These are phyloP conservation scores for Bimuria novae-zelandiae DNA, from an alignment of 2,329 filamentous ascomycete genomes.

Conservation along the genomic window DNA sequence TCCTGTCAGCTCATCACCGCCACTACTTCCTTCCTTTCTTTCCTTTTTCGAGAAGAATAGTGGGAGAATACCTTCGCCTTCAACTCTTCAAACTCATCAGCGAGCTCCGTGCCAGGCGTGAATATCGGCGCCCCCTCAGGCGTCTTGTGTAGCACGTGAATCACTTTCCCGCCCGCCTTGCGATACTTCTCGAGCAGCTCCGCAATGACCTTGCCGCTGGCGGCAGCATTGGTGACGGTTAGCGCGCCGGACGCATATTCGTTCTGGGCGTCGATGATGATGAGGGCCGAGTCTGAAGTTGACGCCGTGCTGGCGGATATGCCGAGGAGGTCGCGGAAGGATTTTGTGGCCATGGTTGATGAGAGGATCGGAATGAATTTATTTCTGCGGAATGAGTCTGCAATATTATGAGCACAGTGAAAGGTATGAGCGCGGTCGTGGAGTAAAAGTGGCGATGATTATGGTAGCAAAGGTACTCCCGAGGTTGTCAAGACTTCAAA, in stretches of 20 bases:
- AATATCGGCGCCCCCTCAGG: slow-evolving; percentile 69
- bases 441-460: too few relatives aligned
- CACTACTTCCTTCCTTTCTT: neutral
- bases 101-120: slow-evolving; percentile 64
- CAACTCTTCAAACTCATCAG: slow-evolving; percentile 65
- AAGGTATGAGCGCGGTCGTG: too few relatives aligned
- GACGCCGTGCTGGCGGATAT: slow-evolving; percentile 60
- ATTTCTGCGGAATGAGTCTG: too few relatives aligned
- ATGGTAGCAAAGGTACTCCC: too few relatives aligned
- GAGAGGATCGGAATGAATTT: too few relatives aligned
- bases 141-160: slow-evolving; percentile 65
- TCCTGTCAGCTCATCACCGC: neutral
- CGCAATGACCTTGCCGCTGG: slow-evolving; percentile 62
- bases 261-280: slow-evolving; percentile 74
- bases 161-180: slow-evolving; percentile 57
- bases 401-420: too few relatives aligned
- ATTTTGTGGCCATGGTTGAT: slow-evolving; percentile 23
- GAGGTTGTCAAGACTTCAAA: too few relatives aligned
- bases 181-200: slow-evolving; percentile 65
- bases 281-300: slow-evolving; percentile 61
- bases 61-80: slow-evolving; percentile 45
- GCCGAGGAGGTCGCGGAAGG: slow-evolving; percentile 61
- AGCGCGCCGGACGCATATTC: slow-evolving; percentile 67
- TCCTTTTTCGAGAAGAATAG: neutral
- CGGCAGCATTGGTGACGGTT: slow-evolving; percentile 57